Base-by-base conservation (phyloP, 2,329 filamentous ascomycete genomes). In the Verticillium longisporum region DNA sequence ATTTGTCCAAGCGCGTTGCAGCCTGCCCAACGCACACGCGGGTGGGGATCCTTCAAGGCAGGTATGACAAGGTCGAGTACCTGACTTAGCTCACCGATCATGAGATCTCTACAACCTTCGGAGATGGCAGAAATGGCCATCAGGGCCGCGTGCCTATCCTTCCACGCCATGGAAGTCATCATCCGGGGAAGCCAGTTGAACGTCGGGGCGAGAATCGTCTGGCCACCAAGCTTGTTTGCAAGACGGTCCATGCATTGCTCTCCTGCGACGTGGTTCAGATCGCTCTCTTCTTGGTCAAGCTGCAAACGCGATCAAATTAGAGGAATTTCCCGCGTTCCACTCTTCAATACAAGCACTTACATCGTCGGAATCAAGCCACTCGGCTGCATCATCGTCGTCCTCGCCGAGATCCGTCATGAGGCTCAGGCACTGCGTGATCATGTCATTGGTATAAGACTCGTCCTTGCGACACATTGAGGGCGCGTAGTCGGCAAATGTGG, bases 61-160 rank as follows among this genome's bases (percentile, higher is more conserved):
- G 95, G 95, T 57, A 97, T 87, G n/a, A 99, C 94, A 61, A 99
- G 83, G 66, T 96, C 92, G 56, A 99, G 83, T 26, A 99, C 94
- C 72, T 97, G 93, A 73, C 92, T 91, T 4, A 99, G 82, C 74
- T 99, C 95, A 53, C 90, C 90, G 66, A 97, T 84, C 95, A 99
- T 99, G 64, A 97, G 82, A 32, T 98, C 94, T 62, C 92, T 88
- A 72, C 95, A 99, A 41, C 95, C 95, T 75, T 99, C 95, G 0
- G 95, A 98, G 65, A 99, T 99, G 66, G 95, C 95, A 2, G 94
- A 98, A 64, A 99, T 97, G 31, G 95, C 95, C 95, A 99, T 99
- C 59, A 99, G 84, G 56, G 95, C 95, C 36, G 95, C 95, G 74
- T 99, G 95, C 64, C 94, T 87, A 74, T 99, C 95, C 70, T 91